Base-by-base conservation (phyloP, 1,284 basidiomycete genomes). In the Ganoderma multipileum region DNA sequence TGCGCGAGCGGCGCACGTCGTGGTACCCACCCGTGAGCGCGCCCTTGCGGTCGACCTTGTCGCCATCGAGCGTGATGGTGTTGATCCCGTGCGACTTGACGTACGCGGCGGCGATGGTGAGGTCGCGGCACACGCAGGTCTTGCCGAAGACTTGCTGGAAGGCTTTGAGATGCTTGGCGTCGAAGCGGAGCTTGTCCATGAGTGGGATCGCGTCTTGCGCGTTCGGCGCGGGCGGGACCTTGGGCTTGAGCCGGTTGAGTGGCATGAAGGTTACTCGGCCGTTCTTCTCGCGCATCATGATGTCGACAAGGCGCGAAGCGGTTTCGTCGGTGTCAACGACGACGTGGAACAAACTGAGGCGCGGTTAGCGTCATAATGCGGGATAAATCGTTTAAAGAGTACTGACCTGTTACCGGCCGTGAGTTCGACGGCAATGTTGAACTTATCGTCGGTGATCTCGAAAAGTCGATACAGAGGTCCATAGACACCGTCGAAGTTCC, bases 181-280 rank as follows among this genome's bases (percentile, higher is more conserved):
- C 92, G 77, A 91, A 99, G 2, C 86, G 84, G 66, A 99, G 87
- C 79, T 97, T 97, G 71, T 91, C 88, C 63, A 96, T 84, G 68
- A 97, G 88, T 0, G 96, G 95, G 55, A 98, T 90, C 0, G 95
- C 96, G 74, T 99, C 97, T 66, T 91, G 88, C 4, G 91, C 92
- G 72, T 93, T 91, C 0, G 96, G 96, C 16, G 86, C 82, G 0
- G 84, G 81, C 0, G 85, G 83, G 58, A 86, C 85, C 73, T 93
- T 94, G 52, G 94, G 93, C 75, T 94, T 92, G 63, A 99, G 89
- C n/a, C 97, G 93, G 80, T 99, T 99, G 58, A 99, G 87, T 16
- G 98, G 98, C 92, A 99, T 97, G 82, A 99, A 99, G 0, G 98
- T 99, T 26, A 99, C 95, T 64, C 98, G 91, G 0, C 98, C 98